Conservation (phyloP, 805 yeast genomes). For the Saccharomycopsis vini region DNA sequence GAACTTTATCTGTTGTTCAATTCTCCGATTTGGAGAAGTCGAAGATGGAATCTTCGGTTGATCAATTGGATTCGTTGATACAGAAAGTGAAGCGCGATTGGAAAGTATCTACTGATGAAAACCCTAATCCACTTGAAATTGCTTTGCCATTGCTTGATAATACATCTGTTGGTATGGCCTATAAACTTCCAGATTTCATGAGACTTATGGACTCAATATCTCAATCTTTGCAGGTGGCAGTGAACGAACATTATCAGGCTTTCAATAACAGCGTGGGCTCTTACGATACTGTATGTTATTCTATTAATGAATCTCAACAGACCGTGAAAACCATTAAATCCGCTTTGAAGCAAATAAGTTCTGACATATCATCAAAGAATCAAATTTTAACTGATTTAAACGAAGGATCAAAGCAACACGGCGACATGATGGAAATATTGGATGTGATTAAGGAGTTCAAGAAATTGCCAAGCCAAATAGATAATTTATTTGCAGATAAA, state of each 20-base stretch:
- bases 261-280: slow-evolving; percentile 83
- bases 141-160: slow-evolving; percentile 79
- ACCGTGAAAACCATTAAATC: slow-evolving; percentile 41
- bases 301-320: slow-evolving; percentile 57
- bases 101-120: slow-evolving; percentile 40
- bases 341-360: slow-evolving; percentile 39
- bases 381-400: slow-evolving; percentile 57
- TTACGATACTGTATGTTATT: slow-evolving; percentile 59
- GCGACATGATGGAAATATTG: slow-evolving; percentile 61
- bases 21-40: slow-evolving; percentile 18
- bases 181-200: slow-evolving; percentile 57
- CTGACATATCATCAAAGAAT: slow-evolving; percentile 43
- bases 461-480: slow-evolving; percentile 53
- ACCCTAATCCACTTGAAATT: slow-evolving; percentile 70
- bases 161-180: slow-evolving; percentile 86
- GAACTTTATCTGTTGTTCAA: slow-evolving; percentile 19
- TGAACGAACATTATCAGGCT: slow-evolving; percentile 72
- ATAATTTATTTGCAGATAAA: slow-evolving; percentile 57
- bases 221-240: slow-evolving; percentile 53
- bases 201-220: slow-evolving; percentile 50
- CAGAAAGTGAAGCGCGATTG: slow-evolving; percentile 34
- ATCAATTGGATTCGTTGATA: slow-evolving; percentile 10
- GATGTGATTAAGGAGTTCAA: slow-evolving; percentile 57
- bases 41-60: slow-evolving; percentile 17
- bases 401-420: slow-evolving; percentile 49